Base-by-base conservation (phyloP, 257 asterid species). In the Nicotiana sylvestris region DNA sequence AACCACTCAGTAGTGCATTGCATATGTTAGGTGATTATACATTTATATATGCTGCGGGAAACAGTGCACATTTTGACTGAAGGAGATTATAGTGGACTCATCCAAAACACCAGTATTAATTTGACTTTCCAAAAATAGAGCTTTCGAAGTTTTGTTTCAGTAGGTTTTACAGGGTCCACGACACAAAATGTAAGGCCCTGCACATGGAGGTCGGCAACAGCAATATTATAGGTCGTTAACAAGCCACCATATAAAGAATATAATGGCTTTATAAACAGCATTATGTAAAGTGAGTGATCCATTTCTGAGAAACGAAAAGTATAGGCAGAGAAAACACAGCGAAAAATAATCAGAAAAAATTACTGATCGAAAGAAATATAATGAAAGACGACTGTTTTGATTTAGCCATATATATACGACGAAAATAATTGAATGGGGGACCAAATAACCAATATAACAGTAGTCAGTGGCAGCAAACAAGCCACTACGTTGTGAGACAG, bases 11-110 rank as follows among this genome's bases (percentile, higher is more conserved):
- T 74, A 49, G 80, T 74, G 80, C 39, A 3, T 74, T 49, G 27
- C 80, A 74, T 27, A 25, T 74, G 79, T 46, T 74, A 74, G 80
- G 80, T 25, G 80, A 25, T 74, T 49, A 43, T 43, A 43, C 37
- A 33, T 33, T 33, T 43, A 3, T 12, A 10, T 3, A 74, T 27
- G 43, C 61, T 74, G 43, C 17, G 21, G 61, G 37, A 25, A 46
- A 72, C 58, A 68, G 10, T 39, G 33, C 58, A 46, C 62, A 27
- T 13, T 74, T 74, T 74, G 62, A 74, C 62, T 43, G 57, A 51
- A 51, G 57, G 57, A 11, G 57, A 33, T 33, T 10, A 43, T 2
- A 46, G 25, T 74, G 27, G 62, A 74, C 62, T 74, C 49, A 49
- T 74, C 80, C 16, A 2, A 39, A 43, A 72, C 33, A 70, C 1